phyloP scores from a whole-genome alignment of 2,329 filamentous ascomycete genomes.

The Xylariaceae sp. region DNA sequence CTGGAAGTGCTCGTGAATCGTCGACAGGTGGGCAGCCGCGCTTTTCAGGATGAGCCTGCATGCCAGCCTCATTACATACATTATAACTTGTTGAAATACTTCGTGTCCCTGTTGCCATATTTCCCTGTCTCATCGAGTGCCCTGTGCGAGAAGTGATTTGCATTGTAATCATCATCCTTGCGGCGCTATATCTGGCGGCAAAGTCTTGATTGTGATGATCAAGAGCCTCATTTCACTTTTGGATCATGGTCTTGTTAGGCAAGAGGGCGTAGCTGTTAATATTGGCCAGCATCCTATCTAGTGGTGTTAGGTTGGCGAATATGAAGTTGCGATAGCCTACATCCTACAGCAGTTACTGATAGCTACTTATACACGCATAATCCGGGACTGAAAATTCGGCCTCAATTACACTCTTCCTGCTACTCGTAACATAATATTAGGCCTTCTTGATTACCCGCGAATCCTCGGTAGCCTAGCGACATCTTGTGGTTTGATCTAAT shows the following conservation, averaged over 20 bases:
- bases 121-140: conserved; percentile 33
- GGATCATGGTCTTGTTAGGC: conserved; percentile 51
- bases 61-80: conserved; percentile 29
- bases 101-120: conserved; percentile 36
- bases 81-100: background rate
- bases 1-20: conserved; percentile 33
- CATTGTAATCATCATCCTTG: conserved; percentile 36
- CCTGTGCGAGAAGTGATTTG: conserved; percentile 36
- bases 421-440: no score
- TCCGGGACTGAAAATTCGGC: no score
- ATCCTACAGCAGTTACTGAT: conserved; percentile 48
- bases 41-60: conserved; percentile 24
- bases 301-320: conserved; percentile 54
- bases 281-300: conserved; percentile 48
- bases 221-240: conserved; percentile 43
- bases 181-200: conserved; percentile 19
- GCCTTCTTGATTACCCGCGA: no score
- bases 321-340: conserved; percentile 54
- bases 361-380: no score
- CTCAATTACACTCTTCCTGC: no score
- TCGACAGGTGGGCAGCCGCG: conserved; percentile 36
- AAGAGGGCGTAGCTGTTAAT: conserved; percentile 36
- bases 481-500: no score
- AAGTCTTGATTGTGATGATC: conserved; percentile 40
- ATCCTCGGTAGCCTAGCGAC: no score